Conservation (phyloP, 73 alveolate genomes). For the Paraurostyla sp. region DNA sequence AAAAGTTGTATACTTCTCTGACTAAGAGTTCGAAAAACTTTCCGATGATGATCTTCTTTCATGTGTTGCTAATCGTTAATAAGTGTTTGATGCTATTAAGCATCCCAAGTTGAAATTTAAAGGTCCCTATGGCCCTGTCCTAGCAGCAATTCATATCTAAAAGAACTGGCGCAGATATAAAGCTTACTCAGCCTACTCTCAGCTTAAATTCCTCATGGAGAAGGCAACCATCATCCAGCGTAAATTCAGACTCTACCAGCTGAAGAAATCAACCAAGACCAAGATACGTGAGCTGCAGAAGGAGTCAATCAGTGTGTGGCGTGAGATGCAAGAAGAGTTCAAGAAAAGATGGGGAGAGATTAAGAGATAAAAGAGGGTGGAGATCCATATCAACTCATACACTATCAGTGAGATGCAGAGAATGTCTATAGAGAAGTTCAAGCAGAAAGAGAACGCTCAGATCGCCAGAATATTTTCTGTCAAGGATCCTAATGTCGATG, state of each 20-base stretch:
- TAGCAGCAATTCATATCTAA: constrained; percentile 76
- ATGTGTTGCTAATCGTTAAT: constrained; percentile 56
- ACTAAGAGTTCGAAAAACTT: constrained; percentile 66
- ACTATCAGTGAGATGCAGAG: constrained; percentile 78
- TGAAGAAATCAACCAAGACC: constrained; percentile 72
- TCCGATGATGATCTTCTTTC: constrained; percentile 65
- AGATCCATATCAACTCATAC: constrained; percentile 74
- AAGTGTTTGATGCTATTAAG: constrained; percentile 62
- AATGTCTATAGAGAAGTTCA: constrained; percentile 91
- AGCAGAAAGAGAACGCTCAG: constrained; percentile 85
- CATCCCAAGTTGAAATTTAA: constrained; percentile 64
- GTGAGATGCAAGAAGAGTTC: constrained; percentile 78
- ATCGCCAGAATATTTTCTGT: constrained; percentile 76
- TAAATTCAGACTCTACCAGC: constrained; percentile 68
- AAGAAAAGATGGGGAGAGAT: constrained; percentile 77
- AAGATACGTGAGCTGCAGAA: constrained; percentile 71
- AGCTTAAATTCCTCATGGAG: constrained; percentile 69
- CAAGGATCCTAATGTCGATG: constrained; percentile 83
- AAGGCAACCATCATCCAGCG: constrained; percentile 77
- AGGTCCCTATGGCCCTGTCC: constrained; percentile 79
- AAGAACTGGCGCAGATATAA: constrained; percentile 75
- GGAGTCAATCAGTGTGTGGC: constrained; percentile 75
- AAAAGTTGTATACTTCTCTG: constrained; percentile 64
- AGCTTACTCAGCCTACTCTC: constrained; percentile 72
- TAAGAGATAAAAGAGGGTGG: constrained; percentile 71